Evolutionary conservation across 495 filamentous ascomycete genomes (phyloP).

Genomic region (Trichoderma erinaceum): DNA sequence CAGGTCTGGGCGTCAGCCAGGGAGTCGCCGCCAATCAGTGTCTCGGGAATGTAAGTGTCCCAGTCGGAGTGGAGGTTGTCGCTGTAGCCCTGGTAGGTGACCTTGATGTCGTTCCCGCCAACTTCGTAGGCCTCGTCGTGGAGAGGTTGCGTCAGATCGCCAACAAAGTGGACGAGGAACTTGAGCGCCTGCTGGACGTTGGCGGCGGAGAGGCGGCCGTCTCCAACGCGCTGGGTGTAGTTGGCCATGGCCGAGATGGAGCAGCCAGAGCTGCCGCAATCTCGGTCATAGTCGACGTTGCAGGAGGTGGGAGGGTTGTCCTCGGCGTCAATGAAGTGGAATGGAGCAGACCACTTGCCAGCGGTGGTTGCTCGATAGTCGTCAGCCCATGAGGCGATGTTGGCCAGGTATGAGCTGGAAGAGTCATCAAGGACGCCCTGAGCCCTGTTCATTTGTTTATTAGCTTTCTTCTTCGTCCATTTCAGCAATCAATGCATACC

Average conservation of each 20-base stretch:
- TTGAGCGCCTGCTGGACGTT: constrained; percentile 20
- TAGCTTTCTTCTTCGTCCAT: constrained; percentile 26
- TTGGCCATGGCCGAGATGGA: constrained; percentile 57
- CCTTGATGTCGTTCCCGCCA: constrained; percentile 56
- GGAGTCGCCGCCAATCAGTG: constrained; percentile 43
- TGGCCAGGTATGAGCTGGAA: constrained; percentile 50
- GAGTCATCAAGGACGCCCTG: constrained; percentile 44
- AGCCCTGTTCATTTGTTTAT: neutral
- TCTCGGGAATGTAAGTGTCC: constrained; percentile 60
- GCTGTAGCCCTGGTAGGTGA: constrained; percentile 44
- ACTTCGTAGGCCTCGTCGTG: constrained; percentile 52
- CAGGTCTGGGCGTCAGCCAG: constrained; percentile 32
- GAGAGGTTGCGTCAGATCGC: constrained; percentile 59
- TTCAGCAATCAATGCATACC: constrained; percentile 20
- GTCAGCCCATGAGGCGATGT: constrained; percentile 59
- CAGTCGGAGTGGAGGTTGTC: constrained; percentile 60
- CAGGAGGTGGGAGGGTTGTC: constrained; percentile 56
- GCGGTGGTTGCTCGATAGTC: constrained; percentile 47
- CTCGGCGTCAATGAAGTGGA: constrained; percentile 60
- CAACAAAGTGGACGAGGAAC: constrained; percentile 40
- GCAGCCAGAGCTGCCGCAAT: constrained; percentile 55
- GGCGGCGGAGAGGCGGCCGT: constrained; percentile 15
- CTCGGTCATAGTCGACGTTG: constrained; percentile 48
- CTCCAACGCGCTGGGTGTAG: constrained; percentile 37
- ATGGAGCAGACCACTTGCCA: constrained; percentile 47